Base-by-base conservation (phyloP, 164 flowering plant genomes). In the Saururus chinensis region DNA sequence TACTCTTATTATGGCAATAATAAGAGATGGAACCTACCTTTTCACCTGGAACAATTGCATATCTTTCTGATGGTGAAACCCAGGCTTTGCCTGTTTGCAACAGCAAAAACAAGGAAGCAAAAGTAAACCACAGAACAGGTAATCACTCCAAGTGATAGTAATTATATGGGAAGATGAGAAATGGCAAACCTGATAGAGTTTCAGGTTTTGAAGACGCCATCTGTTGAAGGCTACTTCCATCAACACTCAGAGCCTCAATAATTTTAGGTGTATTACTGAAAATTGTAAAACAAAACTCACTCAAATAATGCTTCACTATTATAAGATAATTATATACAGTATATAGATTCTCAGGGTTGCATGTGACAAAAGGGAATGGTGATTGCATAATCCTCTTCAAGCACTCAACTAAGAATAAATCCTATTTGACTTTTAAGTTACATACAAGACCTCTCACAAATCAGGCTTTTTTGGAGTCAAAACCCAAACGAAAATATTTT, bases 31-130 rank as follows among this genome's bases (percentile, higher is more conserved):
- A 65, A 68, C 91, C 76, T 77, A 88, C 96, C 57, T 74, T 74
- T 80, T 90, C 97, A 76, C 76, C 88, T 40, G 99, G 99, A 70
- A 93, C 99, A 71, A 93, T 77, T 30, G 97, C 99, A 76, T 93
- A 93, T 87, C 91, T 83, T 72, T 83, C 85, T 26, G 88, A 64
- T 26, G 91, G 96, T 45, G 90, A 83, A 57, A 83, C 77, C 83
- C 80, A 81, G 22, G 64, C 60, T 76, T 82, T 88, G 51, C 87
- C 99, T 89, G 86, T 56, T 42, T 25, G 59, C 19, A 56, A 41
- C 35, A 55, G 30, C 16, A 30, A 12, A 8, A 54, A 54, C 35
- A 17, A 22, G 14, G 17, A 55, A 14, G 5, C 25, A 0, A 23
- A 22, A 19, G 19, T 12, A 13, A 24, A 30, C 6, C 3, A 30